These are phyloP conservation scores for Collybia sordida DNA, from an alignment of 768 basidiomycete species.

Conservation along the genomic window DNA sequence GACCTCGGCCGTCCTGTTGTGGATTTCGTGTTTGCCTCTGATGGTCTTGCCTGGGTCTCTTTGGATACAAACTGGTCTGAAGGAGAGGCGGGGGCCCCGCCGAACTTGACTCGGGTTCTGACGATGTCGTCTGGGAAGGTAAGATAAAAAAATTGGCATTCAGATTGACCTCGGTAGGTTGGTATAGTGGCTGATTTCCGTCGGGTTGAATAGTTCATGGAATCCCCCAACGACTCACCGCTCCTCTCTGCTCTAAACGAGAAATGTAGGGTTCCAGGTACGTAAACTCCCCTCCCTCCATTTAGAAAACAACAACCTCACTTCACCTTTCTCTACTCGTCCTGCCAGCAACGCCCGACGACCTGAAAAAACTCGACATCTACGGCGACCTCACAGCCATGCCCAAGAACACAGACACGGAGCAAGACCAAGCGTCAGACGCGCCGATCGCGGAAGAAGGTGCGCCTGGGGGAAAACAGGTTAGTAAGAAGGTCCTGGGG, in stretches of 20 bases:
- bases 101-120: slow-evolving; percentile 19
- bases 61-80: slow-evolving; percentile 24
- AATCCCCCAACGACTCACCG: slow-evolving; percentile 18
- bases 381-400: slow-evolving; percentile 43
- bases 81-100: background rate
- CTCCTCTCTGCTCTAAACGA: slow-evolving; percentile 48
- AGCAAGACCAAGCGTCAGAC: slow-evolving; percentile 38
- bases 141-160: slow-evolving; percentile 4
- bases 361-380: slow-evolving; percentile 55
- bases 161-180: background rate
- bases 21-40: slow-evolving; percentile 14
- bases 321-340: background rate
- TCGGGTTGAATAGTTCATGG: slow-evolving; percentile 33
- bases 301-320: background rate
- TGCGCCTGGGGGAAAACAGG: slow-evolving; percentile 19
- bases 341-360: slow-evolving; percentile 44
- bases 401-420: slow-evolving; percentile 53
- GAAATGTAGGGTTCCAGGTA: slow-evolving; percentile 46
- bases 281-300: slow-evolving; percentile 3
- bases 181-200: background rate
- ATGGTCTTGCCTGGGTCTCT: slow-evolving; percentile 19
- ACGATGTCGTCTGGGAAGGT: slow-evolving; percentile 41
- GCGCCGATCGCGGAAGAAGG: slow-evolving; percentile 22
- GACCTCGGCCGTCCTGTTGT: slow-evolving; percentile 23
- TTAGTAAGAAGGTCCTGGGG: slow-evolving; percentile 46